These are phyloP conservation scores for Paratinospora sagittata DNA, from an alignment of 164 flowering plant species.

Conservation along the genomic window DNA sequence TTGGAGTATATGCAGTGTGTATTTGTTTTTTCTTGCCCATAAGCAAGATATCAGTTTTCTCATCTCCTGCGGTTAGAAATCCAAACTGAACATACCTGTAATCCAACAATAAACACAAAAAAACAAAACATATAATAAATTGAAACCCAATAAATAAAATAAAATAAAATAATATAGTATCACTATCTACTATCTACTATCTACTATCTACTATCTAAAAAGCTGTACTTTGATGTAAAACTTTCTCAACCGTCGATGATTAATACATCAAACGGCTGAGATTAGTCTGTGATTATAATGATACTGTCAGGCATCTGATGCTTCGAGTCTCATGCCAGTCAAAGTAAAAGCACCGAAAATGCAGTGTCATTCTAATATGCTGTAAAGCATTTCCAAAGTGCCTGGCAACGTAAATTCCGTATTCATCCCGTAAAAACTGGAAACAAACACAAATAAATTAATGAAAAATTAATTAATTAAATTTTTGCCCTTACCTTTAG, in stretches of 20 bases:
- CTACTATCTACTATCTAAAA: too few relatives aligned
- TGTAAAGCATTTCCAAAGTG: too few relatives aligned
- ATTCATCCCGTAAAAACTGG: neutral
- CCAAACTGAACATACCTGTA: constrained; percentile 37
- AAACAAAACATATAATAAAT: neutral
- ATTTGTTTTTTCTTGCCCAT: constrained; percentile 13
- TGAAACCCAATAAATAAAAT: neutral
- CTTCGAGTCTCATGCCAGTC: too few relatives aligned
- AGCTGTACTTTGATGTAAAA: neutral
- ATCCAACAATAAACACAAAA: neutral
- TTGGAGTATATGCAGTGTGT: constrained; percentile 29
- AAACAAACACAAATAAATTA: neutral
- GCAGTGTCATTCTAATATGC: too few relatives aligned
- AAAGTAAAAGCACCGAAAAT: too few relatives aligned
- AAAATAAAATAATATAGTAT: too few relatives aligned
- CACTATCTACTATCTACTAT: too few relatives aligned
- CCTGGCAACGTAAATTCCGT: too few relatives aligned
- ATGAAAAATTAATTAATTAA: neutral
- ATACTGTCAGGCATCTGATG: too few relatives aligned
- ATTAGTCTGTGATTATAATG: too few relatives aligned
- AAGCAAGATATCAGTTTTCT: constrained; percentile 12
- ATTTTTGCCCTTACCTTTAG: constrained; percentile 26
- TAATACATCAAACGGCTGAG: too few relatives aligned
- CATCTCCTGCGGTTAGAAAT: constrained; percentile 36
- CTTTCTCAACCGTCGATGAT: too few relatives aligned